Percentiles rank a stretch among this genome's conserved stretches.
Evolutionary conservation across 352 stramenopile genomes (phyloP).

Genomic region (Pythium phragmiticola): DNA sequence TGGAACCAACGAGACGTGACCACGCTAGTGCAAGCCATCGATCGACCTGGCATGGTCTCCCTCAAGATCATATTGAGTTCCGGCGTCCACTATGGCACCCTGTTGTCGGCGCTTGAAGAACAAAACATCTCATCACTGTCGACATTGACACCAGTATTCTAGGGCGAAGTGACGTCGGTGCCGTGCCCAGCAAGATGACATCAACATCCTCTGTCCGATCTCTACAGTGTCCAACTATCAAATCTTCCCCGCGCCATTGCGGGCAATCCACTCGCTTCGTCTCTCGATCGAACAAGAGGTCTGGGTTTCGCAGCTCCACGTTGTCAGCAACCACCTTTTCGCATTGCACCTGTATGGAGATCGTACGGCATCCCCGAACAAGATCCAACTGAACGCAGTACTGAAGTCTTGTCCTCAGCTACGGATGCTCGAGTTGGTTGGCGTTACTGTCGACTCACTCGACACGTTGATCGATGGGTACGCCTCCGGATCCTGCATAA

Average conservation of each 20-base stretch:
- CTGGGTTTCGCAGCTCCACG: background rate
- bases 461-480: background rate
- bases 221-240: background rate
- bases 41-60: background rate
- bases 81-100: background rate
- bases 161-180: background rate
- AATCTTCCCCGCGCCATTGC: background rate
- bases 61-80: background rate
- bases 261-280: background rate
- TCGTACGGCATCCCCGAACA: too few relatives aligned
- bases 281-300: background rate
- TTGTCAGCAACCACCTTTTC: background rate
- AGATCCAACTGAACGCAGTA: background rate
- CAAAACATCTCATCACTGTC: background rate
- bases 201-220: background rate
- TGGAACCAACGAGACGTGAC: slow-evolving; percentile 2
- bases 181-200: background rate
- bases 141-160: background rate
- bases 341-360: background rate
- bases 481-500: background rate
- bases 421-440: background rate
- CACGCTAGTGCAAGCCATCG: background rate
- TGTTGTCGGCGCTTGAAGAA: background rate
- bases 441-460: background rate
- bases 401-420: background rate